Conservation (phyloP, 2,329 filamentous ascomycete genomes). For the Arthrobotrys iridis region DNA sequence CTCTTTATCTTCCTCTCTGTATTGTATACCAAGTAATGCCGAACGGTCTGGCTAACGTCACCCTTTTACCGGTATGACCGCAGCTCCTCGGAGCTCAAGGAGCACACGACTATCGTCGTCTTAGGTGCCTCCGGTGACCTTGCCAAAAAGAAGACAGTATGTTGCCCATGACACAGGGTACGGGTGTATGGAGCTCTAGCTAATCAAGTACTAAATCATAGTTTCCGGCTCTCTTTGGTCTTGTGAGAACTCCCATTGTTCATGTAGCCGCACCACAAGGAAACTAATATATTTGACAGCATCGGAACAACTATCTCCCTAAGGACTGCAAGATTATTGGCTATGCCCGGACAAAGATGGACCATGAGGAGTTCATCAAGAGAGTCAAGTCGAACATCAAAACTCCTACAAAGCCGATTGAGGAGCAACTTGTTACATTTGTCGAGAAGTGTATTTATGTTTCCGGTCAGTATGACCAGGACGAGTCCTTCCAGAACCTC, state of each 20-base stretch:
- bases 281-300: conserved; percentile 67
- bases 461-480: conserved; percentile 96
- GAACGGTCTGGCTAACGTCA: conserved; percentile 13
- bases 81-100: conserved; percentile 93
- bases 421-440: conserved; percentile 94
- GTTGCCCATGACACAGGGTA: background rate
- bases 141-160: conserved; percentile 99
- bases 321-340: conserved; percentile 97
- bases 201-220: conserved; percentile 60
- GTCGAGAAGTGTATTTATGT: conserved; percentile 88
- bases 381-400: conserved; percentile 98
- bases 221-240: conserved; percentile 96
- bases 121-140: conserved; percentile 96
- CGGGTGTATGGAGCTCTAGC: background rate
- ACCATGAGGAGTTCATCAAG: conserved; percentile 92
- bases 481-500: conserved; percentile 88
- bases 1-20: background rate
- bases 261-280: conserved; percentile 1
- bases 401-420: conserved; percentile 95
- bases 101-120: conserved; percentile 96
- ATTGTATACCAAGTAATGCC: background rate
- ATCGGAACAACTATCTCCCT: conserved; percentile 97
- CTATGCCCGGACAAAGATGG: conserved; percentile 99
- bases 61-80: conserved; percentile 34
- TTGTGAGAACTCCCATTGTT: conserved; percentile 72